phyloP scores from a whole-genome alignment of 2,329 filamentous ascomycete genomes.

The Colletotrichum sp. region DNA sequence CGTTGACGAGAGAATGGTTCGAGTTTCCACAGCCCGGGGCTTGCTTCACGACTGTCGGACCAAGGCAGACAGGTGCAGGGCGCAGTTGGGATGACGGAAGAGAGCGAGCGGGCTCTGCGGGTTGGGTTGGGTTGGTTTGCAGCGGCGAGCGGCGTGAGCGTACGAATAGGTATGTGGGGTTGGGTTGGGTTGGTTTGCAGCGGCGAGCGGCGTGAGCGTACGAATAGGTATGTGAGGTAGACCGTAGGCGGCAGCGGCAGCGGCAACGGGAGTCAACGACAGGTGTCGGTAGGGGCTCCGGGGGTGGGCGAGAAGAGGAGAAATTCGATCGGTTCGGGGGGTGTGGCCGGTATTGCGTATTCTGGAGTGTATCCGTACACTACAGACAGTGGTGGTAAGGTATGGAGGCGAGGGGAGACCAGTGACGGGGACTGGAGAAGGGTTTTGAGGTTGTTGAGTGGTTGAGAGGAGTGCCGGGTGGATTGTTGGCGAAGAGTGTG shows the following conservation, averaged over 20 bases:
- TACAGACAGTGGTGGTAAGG: background rate
- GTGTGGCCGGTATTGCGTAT: background rate
- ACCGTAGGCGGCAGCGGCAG: background rate
- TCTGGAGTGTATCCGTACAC: background rate
- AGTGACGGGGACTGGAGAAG: background rate
- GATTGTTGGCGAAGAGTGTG: background rate
- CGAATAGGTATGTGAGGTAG: background rate
- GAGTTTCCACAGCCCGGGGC: conserved; percentile 18
- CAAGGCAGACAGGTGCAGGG: conserved; percentile 5
- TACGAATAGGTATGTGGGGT: background rate
- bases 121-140: background rate
- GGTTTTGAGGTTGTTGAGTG: background rate
- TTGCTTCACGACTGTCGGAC: conserved; percentile 18
- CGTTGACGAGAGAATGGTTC: conserved; percentile 9
- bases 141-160: background rate
- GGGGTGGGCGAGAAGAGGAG: background rate
- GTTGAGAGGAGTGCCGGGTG: background rate
- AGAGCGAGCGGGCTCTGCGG: background rate
- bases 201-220: background rate
- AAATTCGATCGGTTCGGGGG: background rate
- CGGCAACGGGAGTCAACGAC: background rate
- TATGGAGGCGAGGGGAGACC: conserved; percentile 7
- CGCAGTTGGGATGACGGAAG: background rate
- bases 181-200: background rate
- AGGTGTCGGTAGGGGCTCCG: background rate